Evolutionary conservation across 1,284 basidiomycete genomes (phyloP), one percentile per base, ranked within the genome.

Genomic region (Fomes fomentarius): DNA sequence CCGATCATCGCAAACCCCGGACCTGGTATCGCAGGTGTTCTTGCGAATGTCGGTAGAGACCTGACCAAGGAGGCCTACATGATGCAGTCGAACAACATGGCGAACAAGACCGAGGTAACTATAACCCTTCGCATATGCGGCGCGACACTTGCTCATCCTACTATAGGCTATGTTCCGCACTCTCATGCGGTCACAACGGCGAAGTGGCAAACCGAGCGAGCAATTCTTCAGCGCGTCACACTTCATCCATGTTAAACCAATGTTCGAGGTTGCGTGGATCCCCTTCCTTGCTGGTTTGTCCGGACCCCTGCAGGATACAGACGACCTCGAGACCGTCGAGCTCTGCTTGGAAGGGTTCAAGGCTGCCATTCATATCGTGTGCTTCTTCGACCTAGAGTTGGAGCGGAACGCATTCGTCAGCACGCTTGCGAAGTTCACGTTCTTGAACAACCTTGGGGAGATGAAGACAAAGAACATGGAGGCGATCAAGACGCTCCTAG

Each of bases 401-500:
- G 93, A 97, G 69, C 87, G 96, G 19, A 97, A 98, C 66, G 96
- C 95, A 0, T 98, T 98, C 68, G 93, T 98, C 30, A 94, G 94
- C n/a, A 98, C 96, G 0, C 78, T 98, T n/a, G 88, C 82, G 42
- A 98, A 98, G 70, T 97, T 98, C 70, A 98, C 96, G 1, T 97
- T 96, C 79, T 78, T 98, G 58, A 97, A 93, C 72, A 98, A 98
- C 67, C 75, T 98, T 8, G 93, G 93, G 50, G 96, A 98, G 77
- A 98, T 98, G 96, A 96, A 94, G 75, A 83, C 93, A 34, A 98
- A 98, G 78, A 98, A 98, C 68, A 96, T 98, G 84, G 96, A 98
- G 69, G 96, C 96, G 2, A 97, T 98, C 75, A 98, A 97, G 73
- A 78, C 93, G 3, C 76, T 98, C 54, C 76, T 98, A 22, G 96